phyloP scores from a whole-genome alignment of 805 yeast species.

The Candida pini region DNA sequence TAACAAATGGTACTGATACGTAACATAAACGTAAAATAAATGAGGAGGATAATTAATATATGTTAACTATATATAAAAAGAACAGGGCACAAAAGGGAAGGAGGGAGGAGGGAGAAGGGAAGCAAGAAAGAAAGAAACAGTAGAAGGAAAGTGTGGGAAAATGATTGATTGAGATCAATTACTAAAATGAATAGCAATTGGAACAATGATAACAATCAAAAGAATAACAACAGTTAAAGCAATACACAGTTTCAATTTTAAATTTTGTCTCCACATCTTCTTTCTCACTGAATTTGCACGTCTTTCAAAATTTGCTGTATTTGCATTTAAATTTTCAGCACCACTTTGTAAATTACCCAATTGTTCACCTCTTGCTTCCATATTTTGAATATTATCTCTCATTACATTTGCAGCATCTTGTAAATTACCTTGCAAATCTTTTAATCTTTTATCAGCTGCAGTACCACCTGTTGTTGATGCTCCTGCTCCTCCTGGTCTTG shows the following conservation, averaged over 20 bases:
- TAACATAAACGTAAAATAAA: too few species aligned
- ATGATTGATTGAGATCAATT: conserved; percentile 2
- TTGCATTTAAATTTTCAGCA: conserved; percentile 85
- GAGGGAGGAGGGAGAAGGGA: neutral
- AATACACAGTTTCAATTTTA: conserved; percentile 93
- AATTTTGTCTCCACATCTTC: conserved; percentile 98
- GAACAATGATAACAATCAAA: conserved; percentile 83
- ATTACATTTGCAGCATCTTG: conserved; percentile 90
- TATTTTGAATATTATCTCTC: conserved; percentile 95
- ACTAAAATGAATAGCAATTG: conserved; percentile 84
- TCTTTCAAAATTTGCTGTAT: conserved; percentile 92
- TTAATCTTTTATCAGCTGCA: too few species aligned
- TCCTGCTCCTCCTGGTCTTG: conserved; percentile 14
- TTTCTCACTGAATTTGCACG: conserved; percentile 97
- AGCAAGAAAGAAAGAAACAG: neutral
- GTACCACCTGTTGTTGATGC: too few species aligned
- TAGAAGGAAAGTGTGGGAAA: neutral
- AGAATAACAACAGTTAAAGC: conserved; percentile 72
- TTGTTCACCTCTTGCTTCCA: conserved; percentile 92
- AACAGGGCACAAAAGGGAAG: neutral
- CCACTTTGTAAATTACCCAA: conserved; percentile 87
- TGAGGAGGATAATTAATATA: too few species aligned
- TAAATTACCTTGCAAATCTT: conserved; percentile 27
- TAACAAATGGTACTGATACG: too few species aligned
- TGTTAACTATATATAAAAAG: too few species aligned